phyloP scores from a whole-genome alignment of 2,329 filamentous ascomycete species.

The Aspergillus phoenicis region DNA sequence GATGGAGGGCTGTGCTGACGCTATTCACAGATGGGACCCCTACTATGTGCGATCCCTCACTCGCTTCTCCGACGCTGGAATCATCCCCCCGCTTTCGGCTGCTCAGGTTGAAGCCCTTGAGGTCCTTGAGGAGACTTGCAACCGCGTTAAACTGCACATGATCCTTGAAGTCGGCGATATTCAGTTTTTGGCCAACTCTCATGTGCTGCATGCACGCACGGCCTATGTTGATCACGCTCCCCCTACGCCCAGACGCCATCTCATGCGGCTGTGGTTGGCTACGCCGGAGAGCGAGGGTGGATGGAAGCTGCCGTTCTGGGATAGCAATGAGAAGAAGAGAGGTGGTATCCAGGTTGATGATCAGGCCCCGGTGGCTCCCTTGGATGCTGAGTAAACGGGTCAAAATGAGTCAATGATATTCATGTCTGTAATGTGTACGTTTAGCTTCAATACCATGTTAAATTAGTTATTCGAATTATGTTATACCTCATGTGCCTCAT shows the following conservation, averaged over 20 bases:
- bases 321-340: conserved; percentile 80
- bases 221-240: conserved; percentile 73
- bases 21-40: conserved; percentile 66
- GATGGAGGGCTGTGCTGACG: not conserved
- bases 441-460: conserved; percentile 15
- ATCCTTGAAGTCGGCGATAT: conserved; percentile 84
- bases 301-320: conserved; percentile 81
- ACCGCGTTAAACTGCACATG: conserved; percentile 77
- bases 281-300: conserved; percentile 81
- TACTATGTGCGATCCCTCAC: conserved; percentile 79
- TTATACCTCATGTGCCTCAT: not conserved
- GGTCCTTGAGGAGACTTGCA: conserved; percentile 75
- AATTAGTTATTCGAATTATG: conserved; percentile 3
- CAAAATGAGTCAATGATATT: not conserved
- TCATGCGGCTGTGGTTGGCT: conserved; percentile 82
- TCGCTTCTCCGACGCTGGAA: conserved; percentile 71
- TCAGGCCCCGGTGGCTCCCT: conserved; percentile 70
- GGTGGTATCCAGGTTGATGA: conserved; percentile 88
- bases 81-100: conserved; percentile 71
- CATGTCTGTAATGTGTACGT: conserved; percentile 7
- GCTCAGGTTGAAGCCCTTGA: conserved; percentile 69
- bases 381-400: conserved; percentile 70
- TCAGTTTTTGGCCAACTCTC: conserved; percentile 79
- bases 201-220: conserved; percentile 79
- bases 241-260: conserved; percentile 70